These are phyloP conservation scores for Phialophora tarda DNA, from an alignment of 2,329 filamentous ascomycete species.

Conservation along the genomic window DNA sequence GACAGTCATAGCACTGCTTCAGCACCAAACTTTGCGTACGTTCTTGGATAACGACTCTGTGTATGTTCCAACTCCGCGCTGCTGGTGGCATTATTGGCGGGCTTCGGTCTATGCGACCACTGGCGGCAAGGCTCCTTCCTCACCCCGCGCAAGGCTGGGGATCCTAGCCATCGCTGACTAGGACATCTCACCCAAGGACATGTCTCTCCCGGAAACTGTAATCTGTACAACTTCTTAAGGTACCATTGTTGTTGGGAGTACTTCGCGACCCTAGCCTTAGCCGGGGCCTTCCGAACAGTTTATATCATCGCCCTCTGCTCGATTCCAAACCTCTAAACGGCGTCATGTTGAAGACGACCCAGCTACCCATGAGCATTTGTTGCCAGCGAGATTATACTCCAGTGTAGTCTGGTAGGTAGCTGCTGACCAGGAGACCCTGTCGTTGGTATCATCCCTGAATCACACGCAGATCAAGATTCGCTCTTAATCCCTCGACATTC, in stretches of 20 bases:
- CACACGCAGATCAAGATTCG: not conserved
- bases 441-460: not conserved
- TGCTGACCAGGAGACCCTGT: not conserved
- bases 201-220: not conserved
- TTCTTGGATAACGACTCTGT: not conserved
- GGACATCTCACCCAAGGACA: not conserved
- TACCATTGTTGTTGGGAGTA: not conserved
- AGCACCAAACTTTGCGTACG: not conserved
- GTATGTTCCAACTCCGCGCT: constrained; percentile 7
- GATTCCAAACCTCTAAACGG: not conserved
- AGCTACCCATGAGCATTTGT: not conserved
- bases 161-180: not conserved
- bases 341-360: not conserved
- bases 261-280: not conserved
- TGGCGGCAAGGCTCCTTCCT: not conserved
- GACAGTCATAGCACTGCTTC: not conserved
- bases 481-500: not conserved
- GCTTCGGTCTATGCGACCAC: not conserved
- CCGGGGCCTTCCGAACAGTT: not conserved
- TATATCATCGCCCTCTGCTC: not conserved
- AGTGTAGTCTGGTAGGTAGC: not conserved
- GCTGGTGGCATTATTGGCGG: constrained; percentile 13
- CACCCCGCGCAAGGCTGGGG: constrained; percentile 20
- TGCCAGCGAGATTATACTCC: not conserved
- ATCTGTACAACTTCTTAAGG: not conserved